Evolutionary conservation across 306 rosid genomes (phyloP), one percentile per base, ranked within the genome.

Genomic region (apple (Malus domestica)): DNA sequence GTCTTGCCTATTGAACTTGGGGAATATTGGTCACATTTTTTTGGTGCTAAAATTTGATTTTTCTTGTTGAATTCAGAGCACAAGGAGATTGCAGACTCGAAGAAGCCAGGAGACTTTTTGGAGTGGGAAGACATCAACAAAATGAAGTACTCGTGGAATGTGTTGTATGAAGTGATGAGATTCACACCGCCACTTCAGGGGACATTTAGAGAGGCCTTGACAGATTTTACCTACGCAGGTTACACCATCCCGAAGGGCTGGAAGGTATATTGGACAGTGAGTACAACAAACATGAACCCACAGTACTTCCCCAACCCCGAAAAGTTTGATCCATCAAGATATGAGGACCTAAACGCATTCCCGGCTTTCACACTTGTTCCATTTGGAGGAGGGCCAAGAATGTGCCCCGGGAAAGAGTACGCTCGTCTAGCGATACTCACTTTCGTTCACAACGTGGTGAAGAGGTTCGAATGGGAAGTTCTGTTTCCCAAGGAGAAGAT

Each of bases 71-170:
- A 27, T 60, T 35, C 68, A 63, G 88, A 81, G 71, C 85, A 85
- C 64, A 71, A 52, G 81, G 81, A 81, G 74, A 42, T 85, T 1
- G 59, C 67, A 2, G 67, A 12, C 4, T 59, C 80, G 3, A 84
- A 81, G 70, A 75, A 59, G 45, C 51, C 59, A 14, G 85, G 83
- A 29, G 83, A 81, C 16, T 4, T 65, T 18, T 75, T 85, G 70
- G 78, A 79, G 6, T 79, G 85, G 88, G 83, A 81, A 0, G 86
- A 85, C 38, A 22, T 85, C 15, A 74, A 63, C 14, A 81, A 66
- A 55, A 85, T 85, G 88, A 85, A 81, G 71, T 79, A 81, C n/a
- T 38, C 85, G 0, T 85, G 88, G 86, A 79, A 68, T 18, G 83
- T 81, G 8, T 3, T 79, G 20, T 19, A 78, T 69, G 88, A 81